phyloP scores from a whole-genome alignment of 2,329 filamentous ascomycete species.

The Cercospora citrullina region DNA sequence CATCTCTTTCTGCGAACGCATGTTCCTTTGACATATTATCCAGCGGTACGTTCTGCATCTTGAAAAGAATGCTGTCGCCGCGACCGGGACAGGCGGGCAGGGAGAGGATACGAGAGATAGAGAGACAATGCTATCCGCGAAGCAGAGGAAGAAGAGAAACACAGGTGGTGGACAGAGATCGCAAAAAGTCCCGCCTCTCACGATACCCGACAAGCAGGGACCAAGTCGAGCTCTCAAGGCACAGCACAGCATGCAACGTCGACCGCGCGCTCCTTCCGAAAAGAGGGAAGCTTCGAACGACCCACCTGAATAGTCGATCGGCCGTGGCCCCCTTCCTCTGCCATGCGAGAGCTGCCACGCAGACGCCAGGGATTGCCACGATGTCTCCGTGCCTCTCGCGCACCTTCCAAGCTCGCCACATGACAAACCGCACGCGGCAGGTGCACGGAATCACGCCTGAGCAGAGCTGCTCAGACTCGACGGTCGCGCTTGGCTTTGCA shows the following conservation, averaged over 20 bases:
- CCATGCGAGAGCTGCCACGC: slow-evolving; percentile 13
- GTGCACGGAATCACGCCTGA: not conserved
- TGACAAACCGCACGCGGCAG: not conserved
- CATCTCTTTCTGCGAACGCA: slow-evolving; percentile 18
- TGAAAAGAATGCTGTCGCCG: slow-evolving; percentile 7
- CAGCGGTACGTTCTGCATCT: slow-evolving; percentile 23
- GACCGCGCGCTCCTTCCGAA: slow-evolving; percentile 16
- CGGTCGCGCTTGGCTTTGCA: not conserved
- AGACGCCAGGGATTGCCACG: slow-evolving; percentile 3
- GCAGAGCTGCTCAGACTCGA: not conserved
- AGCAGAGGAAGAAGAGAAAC: slow-evolving; percentile 1
- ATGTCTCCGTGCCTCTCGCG: not conserved
- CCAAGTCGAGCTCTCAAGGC: slow-evolving; percentile 9
- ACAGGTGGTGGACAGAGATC: not conserved
- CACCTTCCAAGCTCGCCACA: not conserved
- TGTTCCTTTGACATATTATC: slow-evolving; percentile 21
- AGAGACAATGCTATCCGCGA: not conserved
- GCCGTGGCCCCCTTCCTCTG: not conserved
- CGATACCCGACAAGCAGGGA: slow-evolving; percentile 10
- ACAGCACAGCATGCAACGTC: slow-evolving; percentile 9
- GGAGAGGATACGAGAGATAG: not conserved
- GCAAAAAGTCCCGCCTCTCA: not conserved
- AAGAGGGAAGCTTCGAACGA: slow-evolving; percentile 6
- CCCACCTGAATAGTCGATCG: not conserved
- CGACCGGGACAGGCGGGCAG: not conserved